A percentile compares a stretch with the other conserved stretches of the same genome.
These are phyloP conservation scores for Cadophora luteo-olivacea DNA, from an alignment of 2,329 filamentous ascomycete genomes.

Conservation along the genomic window DNA sequence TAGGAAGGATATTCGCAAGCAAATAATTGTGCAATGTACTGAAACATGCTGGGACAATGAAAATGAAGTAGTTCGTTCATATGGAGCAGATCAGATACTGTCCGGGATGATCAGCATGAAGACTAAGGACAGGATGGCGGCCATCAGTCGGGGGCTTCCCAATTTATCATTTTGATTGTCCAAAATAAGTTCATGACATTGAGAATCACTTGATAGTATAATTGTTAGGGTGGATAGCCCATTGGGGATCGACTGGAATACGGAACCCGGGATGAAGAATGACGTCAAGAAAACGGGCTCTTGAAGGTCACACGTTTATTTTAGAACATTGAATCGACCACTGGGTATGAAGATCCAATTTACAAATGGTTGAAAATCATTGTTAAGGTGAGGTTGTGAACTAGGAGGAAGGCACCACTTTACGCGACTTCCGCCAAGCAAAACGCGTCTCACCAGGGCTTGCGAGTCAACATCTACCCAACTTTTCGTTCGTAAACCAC, in stretches of 20 bases:
- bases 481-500: not conserved
- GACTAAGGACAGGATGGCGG: too few relatives aligned
- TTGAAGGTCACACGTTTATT: too few relatives aligned
- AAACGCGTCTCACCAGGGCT: slow-evolving; percentile 30
- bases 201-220: not conserved
- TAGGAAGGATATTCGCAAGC: too few relatives aligned
- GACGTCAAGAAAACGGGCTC: not conserved
- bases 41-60: not conserved
- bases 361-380: not conserved
- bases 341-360: not conserved
- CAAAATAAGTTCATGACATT: not conserved
- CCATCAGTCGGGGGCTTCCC: too few relatives aligned
- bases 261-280: not conserved
- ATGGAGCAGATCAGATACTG: too few relatives aligned
- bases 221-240: not conserved
- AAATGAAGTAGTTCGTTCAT: too few relatives aligned
- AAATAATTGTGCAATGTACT: not conserved
- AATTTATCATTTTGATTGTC: not conserved
- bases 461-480: slow-evolving; percentile 24
- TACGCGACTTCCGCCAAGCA: slow-evolving; percentile 27
- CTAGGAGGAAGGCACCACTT: slow-evolving; percentile 10
- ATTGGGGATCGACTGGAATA: not conserved
- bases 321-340: not conserved
- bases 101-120: too few relatives aligned
- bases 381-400: not conserved